These are phyloP conservation scores for Suillus tomentosus DNA, from an alignment of 768 basidiomycete species.

Conservation along the genomic window DNA sequence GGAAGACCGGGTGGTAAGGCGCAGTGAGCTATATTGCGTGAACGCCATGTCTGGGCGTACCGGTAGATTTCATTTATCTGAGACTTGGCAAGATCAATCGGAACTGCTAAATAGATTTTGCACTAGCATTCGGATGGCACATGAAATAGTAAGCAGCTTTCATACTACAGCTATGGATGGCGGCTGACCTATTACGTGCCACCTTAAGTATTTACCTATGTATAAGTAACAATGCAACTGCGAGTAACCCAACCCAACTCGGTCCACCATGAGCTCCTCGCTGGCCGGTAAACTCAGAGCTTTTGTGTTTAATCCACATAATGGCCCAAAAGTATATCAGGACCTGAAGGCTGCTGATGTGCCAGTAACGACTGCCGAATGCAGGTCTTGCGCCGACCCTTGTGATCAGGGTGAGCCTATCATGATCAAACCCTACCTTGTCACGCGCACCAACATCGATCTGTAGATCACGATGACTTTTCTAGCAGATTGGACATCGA, in stretches of 20 bases:
- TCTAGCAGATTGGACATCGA: conserved; percentile 76
- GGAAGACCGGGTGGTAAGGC: not conserved
- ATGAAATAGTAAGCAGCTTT: not conserved
- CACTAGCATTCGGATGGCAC: not conserved
- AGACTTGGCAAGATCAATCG: not conserved
- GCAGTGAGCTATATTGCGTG: not conserved
- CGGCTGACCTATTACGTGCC: too few species aligned
- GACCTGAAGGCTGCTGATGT: conserved; percentile 59
- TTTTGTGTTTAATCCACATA: conserved; percentile 24
- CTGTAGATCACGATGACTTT: conserved; percentile 71
- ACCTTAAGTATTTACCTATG: not conserved
- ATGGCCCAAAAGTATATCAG: conserved; percentile 43
- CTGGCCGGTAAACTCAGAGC: conserved; percentile 27
- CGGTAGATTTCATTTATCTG: not conserved
- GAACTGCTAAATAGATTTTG: not conserved
- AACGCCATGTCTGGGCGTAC: not conserved
- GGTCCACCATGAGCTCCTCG: conserved; percentile 23
- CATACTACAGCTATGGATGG: not conserved
- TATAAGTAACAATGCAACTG: not conserved
- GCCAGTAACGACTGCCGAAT: conserved; percentile 68
- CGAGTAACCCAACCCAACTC: too few species aligned
- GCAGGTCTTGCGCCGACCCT: conserved; percentile 74
- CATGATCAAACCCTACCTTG: conserved; percentile 27
- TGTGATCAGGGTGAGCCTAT: conserved; percentile 63
- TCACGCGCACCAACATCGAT: conserved; percentile 23